Conservation (phyloP, 2,329 filamentous ascomycete genomes). For the Cytospora paraplurivora region DNA sequence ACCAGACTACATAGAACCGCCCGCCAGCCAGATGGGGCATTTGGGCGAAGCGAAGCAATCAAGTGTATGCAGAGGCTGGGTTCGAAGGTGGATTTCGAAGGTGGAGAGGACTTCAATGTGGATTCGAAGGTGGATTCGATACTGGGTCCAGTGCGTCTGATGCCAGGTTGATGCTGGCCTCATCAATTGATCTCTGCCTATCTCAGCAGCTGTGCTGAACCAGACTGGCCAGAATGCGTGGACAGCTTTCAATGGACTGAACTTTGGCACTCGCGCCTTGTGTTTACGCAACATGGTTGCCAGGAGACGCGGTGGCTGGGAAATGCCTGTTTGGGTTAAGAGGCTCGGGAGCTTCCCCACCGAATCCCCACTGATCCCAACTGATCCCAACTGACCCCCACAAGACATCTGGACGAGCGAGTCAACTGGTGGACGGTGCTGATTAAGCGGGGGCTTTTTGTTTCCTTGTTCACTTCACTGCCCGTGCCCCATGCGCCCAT, state of each 20-base stretch:
- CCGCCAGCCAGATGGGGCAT: neutral
- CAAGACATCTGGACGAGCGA: neutral
- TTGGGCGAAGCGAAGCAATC: slow-evolving; percentile 3
- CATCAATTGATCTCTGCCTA: slow-evolving; percentile 2
- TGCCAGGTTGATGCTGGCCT: slow-evolving; percentile 16
- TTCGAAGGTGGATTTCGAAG: neutral
- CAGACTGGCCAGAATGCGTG: slow-evolving; percentile 12
- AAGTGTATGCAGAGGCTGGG: neutral
- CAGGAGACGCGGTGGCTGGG: slow-evolving; percentile 27
- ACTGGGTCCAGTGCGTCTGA: neutral
- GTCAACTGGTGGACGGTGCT: neutral
- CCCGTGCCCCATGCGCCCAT: too few species aligned
- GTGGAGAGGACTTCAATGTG: neutral
- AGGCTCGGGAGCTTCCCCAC: slow-evolving; percentile 6
- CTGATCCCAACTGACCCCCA: neutral
- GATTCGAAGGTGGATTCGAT: too few species aligned
- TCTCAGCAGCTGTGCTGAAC: neutral
- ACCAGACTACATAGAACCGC: neutral
- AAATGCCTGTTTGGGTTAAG: slow-evolving; percentile 33
- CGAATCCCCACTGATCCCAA: neutral
- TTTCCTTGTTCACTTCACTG: too few species aligned
- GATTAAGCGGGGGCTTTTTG: too few species aligned
- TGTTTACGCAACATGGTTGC: slow-evolving; percentile 26
- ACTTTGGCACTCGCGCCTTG: slow-evolving; percentile 1
- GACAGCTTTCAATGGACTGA: slow-evolving; percentile 19